phyloP scores from a whole-genome alignment of 768 basidiomycete genomes.

The Mycena venus region DNA sequence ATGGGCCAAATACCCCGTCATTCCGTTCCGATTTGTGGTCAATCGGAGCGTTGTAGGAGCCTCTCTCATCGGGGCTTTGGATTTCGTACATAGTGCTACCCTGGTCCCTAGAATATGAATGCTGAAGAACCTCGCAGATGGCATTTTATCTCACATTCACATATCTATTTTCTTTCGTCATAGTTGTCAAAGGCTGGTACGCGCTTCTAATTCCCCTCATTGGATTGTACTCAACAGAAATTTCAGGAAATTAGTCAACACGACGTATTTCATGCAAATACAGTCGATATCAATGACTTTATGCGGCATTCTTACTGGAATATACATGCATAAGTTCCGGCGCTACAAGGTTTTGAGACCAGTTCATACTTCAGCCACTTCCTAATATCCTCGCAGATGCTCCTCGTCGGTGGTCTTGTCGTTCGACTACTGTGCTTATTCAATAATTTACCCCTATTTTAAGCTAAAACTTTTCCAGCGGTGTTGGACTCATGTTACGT shows the following conservation, averaged over 20 bases:
- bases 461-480: slow-evolving; percentile 46
- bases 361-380: not conserved
- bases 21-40: slow-evolving; percentile 69
- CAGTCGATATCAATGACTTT: slow-evolving; percentile 73
- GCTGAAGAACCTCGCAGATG: slow-evolving; percentile 50
- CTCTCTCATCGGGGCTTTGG: slow-evolving; percentile 72
- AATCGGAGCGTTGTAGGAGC: slow-evolving; percentile 74
- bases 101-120: not conserved
- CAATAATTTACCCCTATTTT: not conserved
- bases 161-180: slow-evolving; percentile 80
- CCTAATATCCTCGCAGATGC: slow-evolving; percentile 38
- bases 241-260: slow-evolving; percentile 64
- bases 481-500: slow-evolving; percentile 78
- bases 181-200: slow-evolving; percentile 65
- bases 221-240: not conserved
- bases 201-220: not conserved
- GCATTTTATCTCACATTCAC: slow-evolving; percentile 79
- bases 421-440: slow-evolving; percentile 64
- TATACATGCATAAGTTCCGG: slow-evolving; percentile 64
- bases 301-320: slow-evolving; percentile 73
- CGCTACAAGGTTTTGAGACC: slow-evolving; percentile 65
- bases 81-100: slow-evolving; percentile 59
- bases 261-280: slow-evolving; percentile 75
- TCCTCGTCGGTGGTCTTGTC: slow-evolving; percentile 69
- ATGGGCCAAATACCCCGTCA: slow-evolving; percentile 68